Evolutionary conservation across 768 basidiomycete genomes (phyloP).

Genomic region (Tylopilus cervinicoccineus): DNA sequence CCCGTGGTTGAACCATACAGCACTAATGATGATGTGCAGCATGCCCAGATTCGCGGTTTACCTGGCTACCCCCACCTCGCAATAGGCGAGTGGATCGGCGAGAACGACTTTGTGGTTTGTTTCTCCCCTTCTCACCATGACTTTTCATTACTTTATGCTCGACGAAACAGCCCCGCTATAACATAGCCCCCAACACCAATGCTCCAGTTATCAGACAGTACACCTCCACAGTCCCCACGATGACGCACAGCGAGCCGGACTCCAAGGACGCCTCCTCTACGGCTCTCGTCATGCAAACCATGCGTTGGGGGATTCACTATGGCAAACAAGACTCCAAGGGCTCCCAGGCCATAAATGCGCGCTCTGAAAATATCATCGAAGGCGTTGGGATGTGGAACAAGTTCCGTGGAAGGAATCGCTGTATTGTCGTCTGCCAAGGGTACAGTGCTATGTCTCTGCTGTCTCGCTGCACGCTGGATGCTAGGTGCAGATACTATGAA

Average conservation of each 20-base stretch:
- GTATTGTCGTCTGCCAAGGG: conserved; percentile 81
- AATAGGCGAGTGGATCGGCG: conserved; percentile 56
- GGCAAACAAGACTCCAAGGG: conserved; percentile 51
- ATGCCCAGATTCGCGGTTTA: conserved; percentile 30
- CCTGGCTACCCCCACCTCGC: conserved; percentile 41
- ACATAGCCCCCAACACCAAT: conserved; percentile 78
- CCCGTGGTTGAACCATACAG: too few species aligned
- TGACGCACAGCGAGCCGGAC: background rate
- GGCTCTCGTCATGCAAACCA: conserved; percentile 65
- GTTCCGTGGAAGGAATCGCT: conserved; percentile 78
- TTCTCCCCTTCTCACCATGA: background rate
- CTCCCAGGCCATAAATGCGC: conserved; percentile 87
- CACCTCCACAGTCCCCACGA: conserved; percentile 1
- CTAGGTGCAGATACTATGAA: conserved; percentile 74
- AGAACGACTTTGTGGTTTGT: conserved; percentile 50
- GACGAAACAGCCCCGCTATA: conserved; percentile 51
- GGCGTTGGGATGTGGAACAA: conserved; percentile 83
- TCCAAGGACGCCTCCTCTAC: conserved; percentile 7
- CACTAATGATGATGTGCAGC: conserved; percentile 18
- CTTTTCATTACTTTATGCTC: background rate
- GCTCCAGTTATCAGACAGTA: conserved; percentile 69
- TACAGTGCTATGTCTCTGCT: conserved; percentile 25
- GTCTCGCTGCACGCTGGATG: background rate
- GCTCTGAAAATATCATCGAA: conserved; percentile 74
- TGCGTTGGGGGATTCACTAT: conserved; percentile 87